phyloP scores from a whole-genome alignment of 1,139 yeast genomes.

The Pneumocystis carinii region DNA sequence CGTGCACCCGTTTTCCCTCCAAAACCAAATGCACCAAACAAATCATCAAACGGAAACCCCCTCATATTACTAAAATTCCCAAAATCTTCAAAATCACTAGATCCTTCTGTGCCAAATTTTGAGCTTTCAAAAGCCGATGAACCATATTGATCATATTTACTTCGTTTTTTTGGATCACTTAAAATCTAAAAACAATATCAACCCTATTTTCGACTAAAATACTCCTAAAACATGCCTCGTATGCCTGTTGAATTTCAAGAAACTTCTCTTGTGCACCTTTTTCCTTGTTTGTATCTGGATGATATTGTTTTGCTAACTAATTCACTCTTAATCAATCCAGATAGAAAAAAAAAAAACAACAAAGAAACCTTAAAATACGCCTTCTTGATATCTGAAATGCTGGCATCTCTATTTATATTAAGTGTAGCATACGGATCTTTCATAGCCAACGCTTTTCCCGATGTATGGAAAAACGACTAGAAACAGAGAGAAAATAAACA shows the following conservation, averaged over 20 bases:
- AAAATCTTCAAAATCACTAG: constrained; percentile 22
- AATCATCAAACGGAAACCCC: constrained; percentile 59
- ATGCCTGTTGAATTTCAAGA: constrained; percentile 87
- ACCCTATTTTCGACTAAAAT: background rate
- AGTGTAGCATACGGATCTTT: constrained; percentile 72
- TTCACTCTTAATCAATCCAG: background rate
- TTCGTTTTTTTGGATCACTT: constrained; percentile 72
- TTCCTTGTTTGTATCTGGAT: constrained; percentile 93
- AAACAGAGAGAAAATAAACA: background rate
- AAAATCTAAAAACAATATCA: constrained; percentile 30
- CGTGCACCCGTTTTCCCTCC: constrained; percentile 27
- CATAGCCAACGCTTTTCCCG: background rate
- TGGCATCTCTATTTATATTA: constrained; percentile 61
- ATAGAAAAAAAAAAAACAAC: background rate
- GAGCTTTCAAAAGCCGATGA: constrained; percentile 62
- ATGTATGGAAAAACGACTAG: background rate
- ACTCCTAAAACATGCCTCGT: constrained; percentile 34
- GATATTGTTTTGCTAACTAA: constrained; percentile 80
- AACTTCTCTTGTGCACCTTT: constrained; percentile 74
- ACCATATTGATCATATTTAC: constrained; percentile 86
- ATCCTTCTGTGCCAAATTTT: constrained; percentile 34
- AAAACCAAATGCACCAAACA: constrained; percentile 65
- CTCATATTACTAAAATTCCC: constrained; percentile 17
- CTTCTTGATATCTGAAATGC: constrained; percentile 74
- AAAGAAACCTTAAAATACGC: constrained; percentile 45